Conservation (phyloP, 352 stramenopile species). For the Phytopythium delawarense region DNA sequence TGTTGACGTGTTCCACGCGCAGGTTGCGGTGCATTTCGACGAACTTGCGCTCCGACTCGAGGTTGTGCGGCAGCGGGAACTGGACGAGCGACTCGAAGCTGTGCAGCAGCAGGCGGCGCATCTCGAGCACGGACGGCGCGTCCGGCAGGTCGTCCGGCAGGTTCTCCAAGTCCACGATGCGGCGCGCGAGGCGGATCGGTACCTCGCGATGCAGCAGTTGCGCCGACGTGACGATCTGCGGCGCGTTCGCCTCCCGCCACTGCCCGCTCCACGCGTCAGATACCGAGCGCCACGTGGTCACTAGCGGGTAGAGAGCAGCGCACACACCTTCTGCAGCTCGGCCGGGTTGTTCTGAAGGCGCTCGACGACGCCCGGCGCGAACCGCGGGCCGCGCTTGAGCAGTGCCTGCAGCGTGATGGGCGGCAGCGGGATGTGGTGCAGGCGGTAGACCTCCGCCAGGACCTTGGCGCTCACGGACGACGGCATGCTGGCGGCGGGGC, state of each 20-base stretch:
- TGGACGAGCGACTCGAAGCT: constrained; percentile 75
- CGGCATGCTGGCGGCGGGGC: constrained; percentile 10
- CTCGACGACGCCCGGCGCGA: constrained; percentile 37
- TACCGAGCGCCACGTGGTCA: too few species aligned
- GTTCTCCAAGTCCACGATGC: constrained; percentile 84
- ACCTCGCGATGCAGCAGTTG: constrained; percentile 76
- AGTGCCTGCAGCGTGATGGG: constrained; percentile 78
- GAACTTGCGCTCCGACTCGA: constrained; percentile 54
- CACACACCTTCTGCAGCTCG: constrained; percentile 30
- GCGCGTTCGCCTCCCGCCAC: constrained; percentile 65
- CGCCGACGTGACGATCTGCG: constrained; percentile 72
- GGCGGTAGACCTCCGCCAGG: constrained; percentile 76
- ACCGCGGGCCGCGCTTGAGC: constrained; percentile 55
- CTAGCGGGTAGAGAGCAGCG: too few species aligned
- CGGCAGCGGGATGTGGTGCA: constrained; percentile 76
- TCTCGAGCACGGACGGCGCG: constrained; percentile 48
- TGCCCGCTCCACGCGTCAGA: constrained; percentile 4
- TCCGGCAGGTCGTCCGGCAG: constrained; percentile 62
- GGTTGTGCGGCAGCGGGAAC: constrained; percentile 49
- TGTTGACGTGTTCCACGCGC: constrained; percentile 55
- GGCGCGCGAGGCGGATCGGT: constrained; percentile 72
- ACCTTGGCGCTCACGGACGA: constrained; percentile 54
- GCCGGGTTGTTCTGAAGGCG: constrained; percentile 47
- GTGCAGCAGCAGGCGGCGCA: constrained; percentile 56
- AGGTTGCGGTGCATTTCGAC: constrained; percentile 56